A percentile compares a stretch with the other conserved stretches of the same genome.
Conservation (phyloP, 305 asterid species). For the Fraxinus albicans region DNA sequence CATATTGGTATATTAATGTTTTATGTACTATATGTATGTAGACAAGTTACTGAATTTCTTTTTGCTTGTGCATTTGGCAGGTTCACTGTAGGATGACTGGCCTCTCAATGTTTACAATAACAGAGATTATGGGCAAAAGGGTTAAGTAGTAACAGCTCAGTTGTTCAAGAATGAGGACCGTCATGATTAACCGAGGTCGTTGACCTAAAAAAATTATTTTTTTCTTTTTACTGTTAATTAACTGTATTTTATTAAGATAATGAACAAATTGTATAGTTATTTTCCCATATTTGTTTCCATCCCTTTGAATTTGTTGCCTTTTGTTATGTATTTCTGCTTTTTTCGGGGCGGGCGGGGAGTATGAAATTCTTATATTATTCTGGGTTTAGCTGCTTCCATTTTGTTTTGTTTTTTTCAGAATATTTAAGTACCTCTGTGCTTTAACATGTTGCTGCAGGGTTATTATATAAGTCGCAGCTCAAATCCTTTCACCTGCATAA, state of each 20-base stretch:
- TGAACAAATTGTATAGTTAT: background rate
- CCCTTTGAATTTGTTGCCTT: background rate
- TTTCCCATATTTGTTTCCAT: background rate
- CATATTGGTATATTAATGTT: background rate
- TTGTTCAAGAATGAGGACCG: slow-evolving; percentile 35
- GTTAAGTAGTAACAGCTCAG: background rate
- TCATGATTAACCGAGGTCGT: slow-evolving; percentile 36
- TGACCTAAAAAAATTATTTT: background rate
- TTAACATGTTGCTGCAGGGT: slow-evolving; percentile 38
- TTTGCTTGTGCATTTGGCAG: background rate
- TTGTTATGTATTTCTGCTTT: background rate
- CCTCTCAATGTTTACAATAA: background rate
- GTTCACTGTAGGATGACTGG: background rate
- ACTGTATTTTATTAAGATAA: background rate
- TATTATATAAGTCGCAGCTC: slow-evolving; percentile 30
- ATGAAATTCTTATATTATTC: background rate
- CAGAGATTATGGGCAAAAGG: background rate
- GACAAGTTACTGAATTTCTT: background rate
- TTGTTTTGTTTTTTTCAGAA: background rate
- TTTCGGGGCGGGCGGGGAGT: background rate
- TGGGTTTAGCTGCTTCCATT: background rate
- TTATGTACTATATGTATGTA: background rate
- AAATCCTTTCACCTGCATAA: slow-evolving; percentile 27
- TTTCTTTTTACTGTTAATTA: background rate
- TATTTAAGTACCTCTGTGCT: slow-evolving; percentile 9